phyloP scores from a whole-genome alignment of 2,329 filamentous ascomycete genomes.

The Aureobasidium sp. region DNA sequence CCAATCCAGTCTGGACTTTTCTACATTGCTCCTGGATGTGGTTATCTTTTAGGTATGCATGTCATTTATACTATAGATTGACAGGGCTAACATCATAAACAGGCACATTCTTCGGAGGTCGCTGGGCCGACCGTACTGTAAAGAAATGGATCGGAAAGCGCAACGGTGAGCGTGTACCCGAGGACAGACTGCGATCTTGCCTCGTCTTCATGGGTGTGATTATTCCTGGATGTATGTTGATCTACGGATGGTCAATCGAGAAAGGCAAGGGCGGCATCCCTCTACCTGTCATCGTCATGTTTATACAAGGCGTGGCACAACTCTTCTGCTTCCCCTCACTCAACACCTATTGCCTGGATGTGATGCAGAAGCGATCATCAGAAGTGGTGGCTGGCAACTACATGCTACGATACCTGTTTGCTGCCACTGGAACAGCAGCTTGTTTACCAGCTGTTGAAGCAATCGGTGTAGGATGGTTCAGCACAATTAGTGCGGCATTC shows the following conservation, averaged over 20 bases:
- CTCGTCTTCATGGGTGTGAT: conserved; percentile 62
- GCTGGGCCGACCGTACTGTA: conserved; percentile 74
- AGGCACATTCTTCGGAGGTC: conserved; percentile 75
- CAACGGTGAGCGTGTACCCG: conserved; percentile 65
- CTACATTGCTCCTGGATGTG: conserved; percentile 77
- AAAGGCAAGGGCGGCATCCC: conserved; percentile 61
- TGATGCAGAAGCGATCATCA: conserved; percentile 75
- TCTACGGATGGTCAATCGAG: conserved; percentile 74
- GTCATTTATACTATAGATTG: conserved; percentile 27
- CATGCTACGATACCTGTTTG: conserved; percentile 79
- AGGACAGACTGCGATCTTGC: conserved; percentile 71
- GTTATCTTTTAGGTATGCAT: conserved; percentile 57
- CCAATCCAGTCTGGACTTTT: conserved; percentile 76
- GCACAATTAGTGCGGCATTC: conserved; percentile 71
- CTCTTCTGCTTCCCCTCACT: conserved; percentile 79
- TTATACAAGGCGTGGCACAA: conserved; percentile 77
- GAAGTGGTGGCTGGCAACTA: conserved; percentile 84
- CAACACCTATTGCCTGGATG: conserved; percentile 86
- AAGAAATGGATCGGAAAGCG: conserved; percentile 69
- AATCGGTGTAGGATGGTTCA: conserved; percentile 86
- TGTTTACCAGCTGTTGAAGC: conserved; percentile 78
- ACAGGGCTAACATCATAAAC: conserved; percentile 32
- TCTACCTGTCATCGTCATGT: conserved; percentile 76
- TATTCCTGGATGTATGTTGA: conserved; percentile 68
- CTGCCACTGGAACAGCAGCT: conserved; percentile 73